Base-by-base conservation (phyloP, 257 asterid species). In the Leonotis leonurus region DNA sequence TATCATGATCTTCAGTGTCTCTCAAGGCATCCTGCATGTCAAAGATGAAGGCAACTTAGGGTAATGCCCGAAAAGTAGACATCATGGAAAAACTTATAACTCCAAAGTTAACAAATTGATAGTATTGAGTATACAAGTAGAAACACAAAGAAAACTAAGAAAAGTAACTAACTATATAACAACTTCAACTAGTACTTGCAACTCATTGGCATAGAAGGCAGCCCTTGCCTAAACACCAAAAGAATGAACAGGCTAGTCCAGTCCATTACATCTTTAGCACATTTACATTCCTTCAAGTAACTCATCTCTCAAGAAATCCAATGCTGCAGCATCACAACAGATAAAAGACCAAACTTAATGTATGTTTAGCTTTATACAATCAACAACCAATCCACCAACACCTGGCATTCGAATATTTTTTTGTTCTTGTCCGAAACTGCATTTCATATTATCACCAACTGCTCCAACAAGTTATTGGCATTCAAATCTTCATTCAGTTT, bases 1-100 rank as follows among this genome's bases (percentile, higher is more conserved):
- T 78, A 73, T 90, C 94, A 68, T 90, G 96, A 70, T 90, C 96
- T 75, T 85, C 96, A 5, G 89, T 67, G 65, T 90, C 94, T 76
- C 96, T 82, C 66, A 90, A 68, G 66, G 78, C 65, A 56, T 84
- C 96, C 98, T 90, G 88, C 83, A 77, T 20, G 49, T 46, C 48
- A 52, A 70, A 65, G 37, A 64, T 66, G 50, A 40, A 67, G 51
- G 50, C 52, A 76, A 44, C 14, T 64, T 46, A 50, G 6, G 5
- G 39, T 8, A 56, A 57, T 1, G 24, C 44, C 13, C 52, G 30
- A 32, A 35, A 62, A 17, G 35, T 33, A 26, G 1, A 29, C 8
- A 65, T 13, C 8, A 29, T 37, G 1, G 46, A 37, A 58, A 35
- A 66, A 32, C 13, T 30, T 46, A 37, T 2, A 17, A 16, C 17